Evolutionary conservation across 2,329 filamentous ascomycete genomes (phyloP).

Genomic region (Exophiala dermatitidis): DNA sequence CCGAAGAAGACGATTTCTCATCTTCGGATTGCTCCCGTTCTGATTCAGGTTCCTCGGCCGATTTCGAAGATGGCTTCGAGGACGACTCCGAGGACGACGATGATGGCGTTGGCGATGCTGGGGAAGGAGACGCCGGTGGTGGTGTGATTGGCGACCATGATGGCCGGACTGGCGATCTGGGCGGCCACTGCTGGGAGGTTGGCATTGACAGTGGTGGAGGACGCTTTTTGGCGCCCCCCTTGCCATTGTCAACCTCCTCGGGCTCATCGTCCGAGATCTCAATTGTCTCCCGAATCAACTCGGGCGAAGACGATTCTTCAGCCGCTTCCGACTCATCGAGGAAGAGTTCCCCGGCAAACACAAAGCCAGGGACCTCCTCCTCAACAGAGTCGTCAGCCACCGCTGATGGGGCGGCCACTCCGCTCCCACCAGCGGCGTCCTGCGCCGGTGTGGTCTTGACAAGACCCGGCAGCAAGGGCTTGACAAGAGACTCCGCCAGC

Average conservation of each 20-base stretch:
- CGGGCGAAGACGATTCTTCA: neutral
- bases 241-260: neutral
- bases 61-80: no score
- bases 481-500: slow-evolving; percentile 4
- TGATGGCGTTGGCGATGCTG: no score
- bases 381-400: neutral
- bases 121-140: no score
- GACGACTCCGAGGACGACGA: no score
- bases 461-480: neutral
- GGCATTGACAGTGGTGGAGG: no score
- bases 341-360: neutral
- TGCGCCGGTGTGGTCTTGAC: neutral
- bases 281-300: neutral
- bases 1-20: no score
- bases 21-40: no score
- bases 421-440: neutral
- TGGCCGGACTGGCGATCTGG: no score
- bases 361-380: neutral
- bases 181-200: no score
- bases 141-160: no score
- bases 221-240: neutral
- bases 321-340: slow-evolving; percentile 3
- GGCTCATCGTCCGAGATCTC: neutral
- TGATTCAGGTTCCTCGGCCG: no score
- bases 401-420: neutral